Evolutionary conservation across 768 basidiomycete species (phyloP), one percentile per base, ranked within the genome.

Genomic region (Rhodotorula sphaerocarpa): DNA sequence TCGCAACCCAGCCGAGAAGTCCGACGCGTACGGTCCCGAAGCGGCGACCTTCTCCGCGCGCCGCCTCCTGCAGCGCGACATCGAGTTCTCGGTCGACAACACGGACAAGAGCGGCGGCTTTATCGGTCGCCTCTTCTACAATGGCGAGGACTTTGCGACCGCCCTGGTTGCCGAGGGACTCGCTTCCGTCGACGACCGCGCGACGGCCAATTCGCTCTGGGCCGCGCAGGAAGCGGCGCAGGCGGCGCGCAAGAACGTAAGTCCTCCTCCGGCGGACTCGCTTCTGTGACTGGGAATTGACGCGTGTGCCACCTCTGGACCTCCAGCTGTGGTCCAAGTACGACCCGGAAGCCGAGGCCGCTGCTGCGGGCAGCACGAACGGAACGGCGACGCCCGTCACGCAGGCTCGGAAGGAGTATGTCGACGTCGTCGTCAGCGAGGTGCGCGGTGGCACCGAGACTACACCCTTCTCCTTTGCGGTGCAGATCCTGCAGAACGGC

Each of bases 91-190:
- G 70, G 84, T 96, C 50, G 89, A 93, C 61, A 81, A 82, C 21
- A 82, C 86, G 21, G 93, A 99, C 78, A 96, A 95, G 76, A 85
- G 86, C 7, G 93, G 93, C 43, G 95, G 95, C 5, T 96, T 93
- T 76, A 92, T 96, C 67, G 92, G 92, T 20, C 76, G 86, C 2
- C 56, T 69, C 43, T 69, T 59, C 45, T 48, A 59, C 75, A 93
- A 90, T 74, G 83, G 80, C 2, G 86, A 88, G 68, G 97, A 95
- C 75, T 86, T 81, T 44, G 95, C 91, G 3, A 78, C 91, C 43
- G 76, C 83, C n/a, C 80, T 99, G 30, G 83, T 85, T 27, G 82
- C 81, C 61, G 91, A 95, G 76, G 93, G 93, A 36, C 78, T 91
- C 50, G 95, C 90, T 3, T 83, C 82, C 9, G 86, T 96, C 5